These are phyloP conservation scores for Ochromonas danica DNA, from an alignment of 108 stramenopile genomes.

Conservation along the genomic window DNA sequence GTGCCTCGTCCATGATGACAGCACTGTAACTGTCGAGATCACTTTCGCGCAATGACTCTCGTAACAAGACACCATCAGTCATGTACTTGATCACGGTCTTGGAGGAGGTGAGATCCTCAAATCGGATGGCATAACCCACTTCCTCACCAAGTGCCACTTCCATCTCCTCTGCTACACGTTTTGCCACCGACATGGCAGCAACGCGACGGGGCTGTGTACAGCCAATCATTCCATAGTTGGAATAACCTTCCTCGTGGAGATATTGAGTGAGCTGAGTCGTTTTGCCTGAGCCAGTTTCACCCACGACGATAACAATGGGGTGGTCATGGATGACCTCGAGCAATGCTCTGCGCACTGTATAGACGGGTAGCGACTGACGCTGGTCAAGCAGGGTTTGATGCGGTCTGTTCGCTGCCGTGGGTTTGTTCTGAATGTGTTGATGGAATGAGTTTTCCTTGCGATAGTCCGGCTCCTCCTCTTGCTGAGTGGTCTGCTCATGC, in stretches of 20 bases:
- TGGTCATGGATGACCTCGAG: constrained; percentile 85
- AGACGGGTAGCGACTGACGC: constrained; percentile 89
- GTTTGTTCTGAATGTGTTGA: constrained; percentile 68
- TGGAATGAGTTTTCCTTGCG: constrained; percentile 80
- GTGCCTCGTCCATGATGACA: constrained; percentile 97
- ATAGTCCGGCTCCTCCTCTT: constrained; percentile 67
- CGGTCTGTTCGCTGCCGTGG: constrained; percentile 60
- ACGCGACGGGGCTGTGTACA: constrained; percentile 93
- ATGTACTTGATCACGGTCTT: constrained; percentile 86
- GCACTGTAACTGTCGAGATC: constrained; percentile 88
- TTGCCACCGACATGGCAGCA: constrained; percentile 98
- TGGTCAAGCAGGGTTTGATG: constrained; percentile 90
- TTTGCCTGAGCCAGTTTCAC: constrained; percentile 88
- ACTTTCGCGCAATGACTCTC: constrained; percentile 88
- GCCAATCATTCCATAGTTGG: constrained; percentile 86
- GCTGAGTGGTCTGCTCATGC: constrained; percentile 13
- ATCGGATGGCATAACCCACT: constrained; percentile 97
- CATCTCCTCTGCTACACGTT: constrained; percentile 94
- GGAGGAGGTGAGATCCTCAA: constrained; percentile 87
- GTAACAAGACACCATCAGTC: constrained; percentile 94
- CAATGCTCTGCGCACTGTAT: constrained; percentile 83
- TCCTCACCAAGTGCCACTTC: constrained; percentile 81
- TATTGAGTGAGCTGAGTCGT: constrained; percentile 98
- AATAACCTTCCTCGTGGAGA: constrained; percentile 88
- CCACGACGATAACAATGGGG: constrained; percentile 86